Evolutionary conservation across 768 basidiomycete genomes (phyloP).

Genomic region (Trametes meyenii): DNA sequence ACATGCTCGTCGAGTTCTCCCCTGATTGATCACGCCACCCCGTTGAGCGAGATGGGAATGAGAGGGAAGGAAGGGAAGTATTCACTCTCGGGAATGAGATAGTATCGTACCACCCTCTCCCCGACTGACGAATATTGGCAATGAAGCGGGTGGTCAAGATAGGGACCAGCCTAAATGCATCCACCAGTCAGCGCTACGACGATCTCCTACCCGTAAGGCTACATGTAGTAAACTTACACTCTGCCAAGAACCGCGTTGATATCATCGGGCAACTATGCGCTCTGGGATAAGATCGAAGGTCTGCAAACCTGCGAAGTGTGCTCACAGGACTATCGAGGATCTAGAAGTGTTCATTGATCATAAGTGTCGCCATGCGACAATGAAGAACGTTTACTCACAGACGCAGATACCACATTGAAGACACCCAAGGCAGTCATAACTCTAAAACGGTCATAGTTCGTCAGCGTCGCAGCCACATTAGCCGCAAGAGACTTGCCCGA

Average conservation of each 20-base stretch:
- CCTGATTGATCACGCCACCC: too few species aligned
- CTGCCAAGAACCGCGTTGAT: not conserved
- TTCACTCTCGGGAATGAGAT: not conserved
- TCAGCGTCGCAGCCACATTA: not conserved
- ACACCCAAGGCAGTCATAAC: not conserved
- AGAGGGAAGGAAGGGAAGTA: not conserved
- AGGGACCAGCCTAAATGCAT: not conserved
- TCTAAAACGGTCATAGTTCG: not conserved
- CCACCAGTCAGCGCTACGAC: not conserved
- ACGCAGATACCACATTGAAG: not conserved
- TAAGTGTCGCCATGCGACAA: not conserved
- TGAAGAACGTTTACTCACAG: not conserved
- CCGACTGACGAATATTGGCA: not conserved
- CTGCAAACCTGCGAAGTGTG: too few species aligned
- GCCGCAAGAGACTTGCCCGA: not conserved
- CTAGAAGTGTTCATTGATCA: not conserved
- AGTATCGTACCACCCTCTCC: not conserved
- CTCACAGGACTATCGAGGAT: not conserved
- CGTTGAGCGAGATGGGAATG: too few species aligned
- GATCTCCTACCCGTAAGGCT: not conserved
- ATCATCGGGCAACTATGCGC: not conserved
- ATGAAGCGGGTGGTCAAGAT: not conserved
- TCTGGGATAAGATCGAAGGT: not conserved
- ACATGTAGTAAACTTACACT: not conserved
- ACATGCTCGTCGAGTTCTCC: too few species aligned